Conservation (phyloP, 176 grass and related monocot species). For the Aegilops speltoides region DNA sequence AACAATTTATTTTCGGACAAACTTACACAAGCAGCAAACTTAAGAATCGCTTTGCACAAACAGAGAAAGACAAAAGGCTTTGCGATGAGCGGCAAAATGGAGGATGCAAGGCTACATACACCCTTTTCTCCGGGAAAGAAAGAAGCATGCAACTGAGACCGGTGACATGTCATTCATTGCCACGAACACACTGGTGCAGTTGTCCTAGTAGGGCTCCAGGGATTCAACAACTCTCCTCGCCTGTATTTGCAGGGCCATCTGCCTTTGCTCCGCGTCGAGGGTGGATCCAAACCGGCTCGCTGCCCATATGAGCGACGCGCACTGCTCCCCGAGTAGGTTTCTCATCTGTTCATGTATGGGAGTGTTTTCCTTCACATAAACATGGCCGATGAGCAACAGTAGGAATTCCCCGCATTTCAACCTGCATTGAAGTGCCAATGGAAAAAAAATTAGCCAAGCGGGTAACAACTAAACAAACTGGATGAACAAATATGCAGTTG, state of each 20-base stretch:
- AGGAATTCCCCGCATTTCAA: conserved; percentile 97
- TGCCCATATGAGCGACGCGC: conserved; percentile 85
- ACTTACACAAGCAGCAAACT: conserved; percentile 2
- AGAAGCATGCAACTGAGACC: neutral
- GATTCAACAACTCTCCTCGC: conserved; percentile 88
- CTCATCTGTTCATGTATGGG: conserved; percentile 84
- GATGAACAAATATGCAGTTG: neutral
- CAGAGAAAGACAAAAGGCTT: conserved; percentile 4
- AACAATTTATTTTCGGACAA: conserved; percentile 8
- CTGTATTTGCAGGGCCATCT: conserved; percentile 88
- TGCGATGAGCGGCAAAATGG: neutral
- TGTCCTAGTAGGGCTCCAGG: conserved; percentile 62
- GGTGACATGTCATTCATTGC: neutral
- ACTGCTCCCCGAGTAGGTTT: conserved; percentile 75
- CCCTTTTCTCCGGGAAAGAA: neutral
- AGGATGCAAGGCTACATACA: neutral
- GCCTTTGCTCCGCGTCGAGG: conserved; percentile 76
- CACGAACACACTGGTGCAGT: neutral
- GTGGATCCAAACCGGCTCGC: conserved; percentile 94
- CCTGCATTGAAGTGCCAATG: conserved; percentile 34
- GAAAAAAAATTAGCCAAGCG: conserved; percentile 8
- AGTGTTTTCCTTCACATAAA: conserved; percentile 80
- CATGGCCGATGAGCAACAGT: conserved; percentile 81
- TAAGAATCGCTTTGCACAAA: conserved; percentile 37
- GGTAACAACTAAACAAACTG: neutral